Base-by-base conservation (phyloP, 306 rosid species). In the Carpinus fangiana region DNA sequence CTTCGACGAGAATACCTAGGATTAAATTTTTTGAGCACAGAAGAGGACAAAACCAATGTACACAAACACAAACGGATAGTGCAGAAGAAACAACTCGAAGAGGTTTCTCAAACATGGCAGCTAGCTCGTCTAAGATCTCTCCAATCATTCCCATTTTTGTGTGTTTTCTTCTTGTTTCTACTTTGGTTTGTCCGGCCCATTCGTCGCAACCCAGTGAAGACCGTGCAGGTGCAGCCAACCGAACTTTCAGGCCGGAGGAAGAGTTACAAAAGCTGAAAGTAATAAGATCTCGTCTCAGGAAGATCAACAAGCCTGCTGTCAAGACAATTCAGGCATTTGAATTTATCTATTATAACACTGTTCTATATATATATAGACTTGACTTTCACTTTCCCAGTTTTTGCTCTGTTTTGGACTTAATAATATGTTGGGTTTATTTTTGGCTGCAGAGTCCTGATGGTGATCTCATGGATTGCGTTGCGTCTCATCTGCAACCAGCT, bases 381-480 rank as follows among this genome's bases (percentile, higher is more conserved):
- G 16, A 70, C 43, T 73, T 12, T 34, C 48, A 70, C 34, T 62
- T 86, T 68, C 82, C 51, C 72, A 88, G 80, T 82, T 71, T 64
- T 82, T 11, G 1, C 61, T 61, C 12, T 78, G 85, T 73, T 79
- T 53, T 2, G 17, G 45, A 18, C 52, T 51, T 75, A 38, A 47
- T 75, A 38, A 47, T 21, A 7, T 59, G 11, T 38, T 74, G 12
- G 43, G 34, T 5, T 65, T 75, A 17, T 71, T 2, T 16, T 34
- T 57, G 10, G 10, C 41, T 76, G 72, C 74, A 92, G 97, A 90
- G 97, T 83, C 91, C 97, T 54, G 99, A 93, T 5, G 99, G 99
- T 65, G 99, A 96, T 86, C 64, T 89, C 26, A 93, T 96, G 78
- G 98, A 96, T 43, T 96, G 99, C 65, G 96, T 96, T 61, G 68